Base-by-base conservation (phyloP, 768 basidiomycete species). In the Polyporus arcularius region DNA sequence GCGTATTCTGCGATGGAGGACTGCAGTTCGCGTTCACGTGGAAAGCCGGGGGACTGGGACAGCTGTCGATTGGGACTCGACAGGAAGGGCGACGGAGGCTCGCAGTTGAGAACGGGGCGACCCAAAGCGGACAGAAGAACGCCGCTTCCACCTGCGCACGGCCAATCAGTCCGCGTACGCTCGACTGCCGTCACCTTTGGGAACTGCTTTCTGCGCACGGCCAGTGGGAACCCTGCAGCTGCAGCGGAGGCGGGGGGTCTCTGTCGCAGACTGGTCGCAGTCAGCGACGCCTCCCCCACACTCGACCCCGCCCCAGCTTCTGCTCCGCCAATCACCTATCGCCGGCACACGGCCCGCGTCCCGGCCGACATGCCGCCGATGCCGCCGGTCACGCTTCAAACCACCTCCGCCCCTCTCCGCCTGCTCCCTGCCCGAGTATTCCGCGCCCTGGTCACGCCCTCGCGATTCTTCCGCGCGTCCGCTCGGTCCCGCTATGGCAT, bases 41-140 rank as follows among this genome's bases (percentile, higher is more conserved):
- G 28, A 32, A 58, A 30, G 64, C 57, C 52, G 67, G 62, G 49
- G 59, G 59, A 41, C 56, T 54, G 64, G 67, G 55, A 65, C 64
- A 60, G 31, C 55, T 58, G 16, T 58, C 53, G 64, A 68, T 67
- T 53, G 62, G 62, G 38, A 59, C 58, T 53, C 63, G 58, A 65
- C 63, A 54, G 31, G 65, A 62, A 56, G 50, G 57, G 46, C 39
- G 57, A 46, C 41, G 47, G 51, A n/a, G 38, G 41, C 42, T 32
- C 53, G 57, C 62, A 63, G 55, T 63, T 67, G 66, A 43, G 63
- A 67, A 65, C 30, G 62, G 8, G 49, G 32, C 14, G 49, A 57
- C 66, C 64, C 64, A 65, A 61, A 65, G 58, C 61, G 65, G 43
- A 38, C 47, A 53, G 51, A 58, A 55, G 60, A 57, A 45, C 57